phyloP scores from a whole-genome alignment of 129 eudicot genomes.

The Flaveria trinervia region DNA sequence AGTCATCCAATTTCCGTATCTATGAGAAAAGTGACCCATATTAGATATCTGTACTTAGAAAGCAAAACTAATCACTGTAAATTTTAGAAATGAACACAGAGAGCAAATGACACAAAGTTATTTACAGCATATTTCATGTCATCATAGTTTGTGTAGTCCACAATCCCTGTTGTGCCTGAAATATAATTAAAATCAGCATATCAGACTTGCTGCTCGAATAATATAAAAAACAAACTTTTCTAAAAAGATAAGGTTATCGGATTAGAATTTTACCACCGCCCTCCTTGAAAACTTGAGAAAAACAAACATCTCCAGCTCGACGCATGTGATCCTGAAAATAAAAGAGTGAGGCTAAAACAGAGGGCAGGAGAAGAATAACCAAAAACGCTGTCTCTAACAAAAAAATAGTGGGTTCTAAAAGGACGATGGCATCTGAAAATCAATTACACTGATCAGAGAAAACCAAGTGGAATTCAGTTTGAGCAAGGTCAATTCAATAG shows the following conservation, averaged over 20 bases:
- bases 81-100: neutral
- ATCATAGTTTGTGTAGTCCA: slow-evolving; percentile 90
- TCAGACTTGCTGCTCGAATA: neutral
- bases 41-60: neutral
- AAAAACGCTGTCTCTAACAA: neutral
- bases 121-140: slow-evolving; percentile 97
- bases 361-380: neutral
- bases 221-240: neutral
- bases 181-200: neutral
- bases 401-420: neutral
- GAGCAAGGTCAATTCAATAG: neutral
- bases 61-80: neutral
- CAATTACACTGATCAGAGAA: slow-evolving; percentile 1
- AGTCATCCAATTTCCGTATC: slow-evolving; percentile 89
- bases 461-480: slow-evolving; percentile 17
- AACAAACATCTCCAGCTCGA: slow-evolving; percentile 92
- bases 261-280: slow-evolving; percentile 68
- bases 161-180: slow-evolving; percentile 91
- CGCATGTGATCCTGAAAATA: slow-evolving; percentile 89
- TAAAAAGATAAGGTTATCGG: neutral
- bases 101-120: neutral
- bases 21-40: slow-evolving; percentile 21
- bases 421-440: neutral
- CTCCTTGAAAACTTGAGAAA: slow-evolving; percentile 86
- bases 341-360: slow-evolving; percentile 17